These are phyloP conservation scores for Allomyces javanicus DNA, from an alignment of 192 early-diverging fungal genomes.

Conservation along the genomic window DNA sequence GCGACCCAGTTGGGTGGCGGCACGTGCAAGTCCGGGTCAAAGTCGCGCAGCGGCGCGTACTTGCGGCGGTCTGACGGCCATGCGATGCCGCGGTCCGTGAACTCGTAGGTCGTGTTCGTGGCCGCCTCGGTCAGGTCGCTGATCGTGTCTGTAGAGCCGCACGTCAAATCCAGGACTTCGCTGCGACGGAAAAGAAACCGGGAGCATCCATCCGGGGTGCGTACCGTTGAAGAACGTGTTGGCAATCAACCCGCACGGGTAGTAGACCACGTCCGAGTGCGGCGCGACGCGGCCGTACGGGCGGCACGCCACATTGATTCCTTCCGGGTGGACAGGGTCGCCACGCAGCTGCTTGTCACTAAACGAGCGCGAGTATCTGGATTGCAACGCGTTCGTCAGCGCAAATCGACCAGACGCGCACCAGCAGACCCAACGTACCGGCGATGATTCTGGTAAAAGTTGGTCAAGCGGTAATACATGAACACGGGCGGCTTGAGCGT, in stretches of 20 bases:
- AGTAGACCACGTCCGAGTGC: constrained; percentile 26
- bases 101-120: constrained; percentile 23
- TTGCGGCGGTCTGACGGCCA: constrained; percentile 71
- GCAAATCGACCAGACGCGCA: no score
- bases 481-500: constrained; percentile 59
- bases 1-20: constrained; percentile 77
- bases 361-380: no score
- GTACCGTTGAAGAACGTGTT: constrained; percentile 92
- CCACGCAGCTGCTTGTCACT: no score
- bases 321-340: no score
- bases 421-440: constrained; percentile 7
- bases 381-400: no score
- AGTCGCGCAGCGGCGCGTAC: constrained; percentile 25
- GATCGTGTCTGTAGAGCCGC: no score
- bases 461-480: constrained; percentile 86
- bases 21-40: constrained; percentile 19
- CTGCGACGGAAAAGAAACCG: not conserved
- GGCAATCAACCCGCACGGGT: constrained; percentile 95
- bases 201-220: not conserved
- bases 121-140: constrained; percentile 4
- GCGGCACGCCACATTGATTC: no score
- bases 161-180: no score
- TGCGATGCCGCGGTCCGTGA: constrained; percentile 54
- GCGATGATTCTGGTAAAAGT: constrained; percentile 99
- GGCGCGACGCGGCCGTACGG: no score